Conservation (phyloP, 73 alveolate species). For the Paramecium sexaurelia region DNA sequence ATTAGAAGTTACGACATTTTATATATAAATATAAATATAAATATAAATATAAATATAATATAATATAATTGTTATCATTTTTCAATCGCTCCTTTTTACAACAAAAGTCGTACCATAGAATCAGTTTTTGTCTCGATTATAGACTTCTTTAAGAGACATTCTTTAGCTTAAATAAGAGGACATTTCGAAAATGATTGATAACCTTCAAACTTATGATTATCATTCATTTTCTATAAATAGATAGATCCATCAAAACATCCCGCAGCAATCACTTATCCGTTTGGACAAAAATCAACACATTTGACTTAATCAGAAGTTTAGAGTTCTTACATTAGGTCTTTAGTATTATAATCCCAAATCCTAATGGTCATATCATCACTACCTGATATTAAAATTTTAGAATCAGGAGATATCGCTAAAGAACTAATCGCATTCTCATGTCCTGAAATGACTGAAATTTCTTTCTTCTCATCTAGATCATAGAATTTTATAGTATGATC, state of each 20-base stretch:
- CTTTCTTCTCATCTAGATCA: background rate
- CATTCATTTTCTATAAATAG: background rate
- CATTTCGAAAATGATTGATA: background rate
- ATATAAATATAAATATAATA: too few species aligned
- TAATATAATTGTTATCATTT: background rate
- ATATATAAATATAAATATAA: background rate
- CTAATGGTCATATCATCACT: background rate
- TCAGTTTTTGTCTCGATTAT: background rate
- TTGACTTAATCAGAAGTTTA: background rate
- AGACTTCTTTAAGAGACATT: background rate
- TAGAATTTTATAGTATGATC: conserved; percentile 70
- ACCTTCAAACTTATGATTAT: background rate
- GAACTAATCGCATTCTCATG: background rate
- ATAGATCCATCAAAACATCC: background rate
- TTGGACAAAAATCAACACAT: background rate
- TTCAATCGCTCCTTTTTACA: background rate
- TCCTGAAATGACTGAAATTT: background rate
- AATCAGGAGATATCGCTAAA: background rate
- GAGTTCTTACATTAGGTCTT: background rate
- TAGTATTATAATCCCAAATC: background rate
- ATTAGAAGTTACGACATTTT: conserved; percentile 82
- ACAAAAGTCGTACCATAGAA: background rate
- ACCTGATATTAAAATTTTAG: background rate
- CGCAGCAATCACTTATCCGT: background rate
- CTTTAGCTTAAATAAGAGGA: background rate